Evolutionary conservation across 1,284 basidiomycete species (phyloP).

Genomic region (Puccinia coronata): DNA sequence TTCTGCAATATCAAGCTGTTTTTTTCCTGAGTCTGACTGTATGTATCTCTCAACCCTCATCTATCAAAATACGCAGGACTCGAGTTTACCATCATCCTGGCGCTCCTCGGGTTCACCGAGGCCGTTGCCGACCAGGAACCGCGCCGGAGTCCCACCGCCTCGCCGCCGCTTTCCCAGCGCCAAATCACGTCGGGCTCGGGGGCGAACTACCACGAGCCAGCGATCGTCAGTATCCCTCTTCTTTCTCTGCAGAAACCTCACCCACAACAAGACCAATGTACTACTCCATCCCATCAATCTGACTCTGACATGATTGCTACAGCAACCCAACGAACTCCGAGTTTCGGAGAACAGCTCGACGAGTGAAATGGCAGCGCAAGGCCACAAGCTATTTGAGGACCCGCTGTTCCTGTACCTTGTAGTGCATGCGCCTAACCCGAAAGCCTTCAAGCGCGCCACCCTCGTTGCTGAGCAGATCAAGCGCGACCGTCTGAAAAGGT

Average conservation of each 20-base stretch:
- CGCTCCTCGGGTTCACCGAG: constrained; percentile 42
- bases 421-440: constrained; percentile 9
- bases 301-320: neutral
- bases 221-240: neutral
- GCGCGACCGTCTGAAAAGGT: neutral
- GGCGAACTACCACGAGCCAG: neutral
- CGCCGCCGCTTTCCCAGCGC: no score
- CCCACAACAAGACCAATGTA: no score
- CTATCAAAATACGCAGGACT: no score
- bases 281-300: no score
- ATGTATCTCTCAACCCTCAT: no score
- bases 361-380: neutral
- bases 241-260: neutral
- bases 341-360: constrained; percentile 1
- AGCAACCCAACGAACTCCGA: constrained; percentile 32
- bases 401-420: constrained; percentile 37
- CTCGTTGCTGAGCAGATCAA: constrained; percentile 35
- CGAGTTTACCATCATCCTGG: constrained; percentile 29
- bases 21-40: no score
- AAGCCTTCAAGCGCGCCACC: neutral
- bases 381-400: constrained; percentile 31
- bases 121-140: neutral
- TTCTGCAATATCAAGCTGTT: no score
- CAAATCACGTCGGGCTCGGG: no score
- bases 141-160: neutral